phyloP scores from a whole-genome alignment of 2,329 filamentous ascomycete genomes.

The Ceratocystis harringtonii region DNA sequence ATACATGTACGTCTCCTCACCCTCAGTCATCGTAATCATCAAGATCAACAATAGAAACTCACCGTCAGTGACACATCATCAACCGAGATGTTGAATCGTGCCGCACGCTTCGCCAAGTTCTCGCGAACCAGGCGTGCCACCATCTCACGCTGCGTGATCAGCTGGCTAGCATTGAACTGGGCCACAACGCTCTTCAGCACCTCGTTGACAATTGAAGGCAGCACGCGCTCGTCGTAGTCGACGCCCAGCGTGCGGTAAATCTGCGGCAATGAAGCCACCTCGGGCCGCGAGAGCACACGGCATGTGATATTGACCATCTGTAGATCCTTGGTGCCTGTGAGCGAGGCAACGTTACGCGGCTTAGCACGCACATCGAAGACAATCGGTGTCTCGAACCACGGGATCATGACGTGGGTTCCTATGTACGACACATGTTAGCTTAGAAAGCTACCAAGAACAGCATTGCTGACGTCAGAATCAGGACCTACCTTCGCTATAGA shows the following conservation, averaged over 20 bases:
- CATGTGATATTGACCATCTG: slow-evolving; percentile 99
- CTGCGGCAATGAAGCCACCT: slow-evolving; percentile 76
- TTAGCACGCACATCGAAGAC: slow-evolving; percentile 97
- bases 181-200: slow-evolving; percentile 97
- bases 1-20: not conserved
- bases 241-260: slow-evolving; percentile 92
- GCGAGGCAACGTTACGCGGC: slow-evolving; percentile 87
- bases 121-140: slow-evolving; percentile 84
- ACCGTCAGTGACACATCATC: slow-evolving; percentile 96
- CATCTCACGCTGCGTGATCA: slow-evolving; percentile 98
- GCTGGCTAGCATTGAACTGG: slow-evolving; percentile 94
- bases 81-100: slow-evolving; percentile 90
- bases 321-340: slow-evolving; percentile 96
- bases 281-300: slow-evolving; percentile 87
- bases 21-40: too few species aligned
- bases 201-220: slow-evolving; percentile 97
- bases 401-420: slow-evolving; percentile 87
- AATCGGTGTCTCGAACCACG: slow-evolving; percentile 95
- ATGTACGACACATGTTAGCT: slow-evolving; percentile 17
- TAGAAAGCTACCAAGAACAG: not conserved
- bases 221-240: slow-evolving; percentile 92
- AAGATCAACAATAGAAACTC: slow-evolving; percentile 25
- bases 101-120: slow-evolving; percentile 78
- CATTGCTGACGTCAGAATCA: not conserved
- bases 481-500: slow-evolving; percentile 73